These are phyloP conservation scores for Phytophthora litchii DNA, from an alignment of 352 stramenopile species.

Conservation along the genomic window DNA sequence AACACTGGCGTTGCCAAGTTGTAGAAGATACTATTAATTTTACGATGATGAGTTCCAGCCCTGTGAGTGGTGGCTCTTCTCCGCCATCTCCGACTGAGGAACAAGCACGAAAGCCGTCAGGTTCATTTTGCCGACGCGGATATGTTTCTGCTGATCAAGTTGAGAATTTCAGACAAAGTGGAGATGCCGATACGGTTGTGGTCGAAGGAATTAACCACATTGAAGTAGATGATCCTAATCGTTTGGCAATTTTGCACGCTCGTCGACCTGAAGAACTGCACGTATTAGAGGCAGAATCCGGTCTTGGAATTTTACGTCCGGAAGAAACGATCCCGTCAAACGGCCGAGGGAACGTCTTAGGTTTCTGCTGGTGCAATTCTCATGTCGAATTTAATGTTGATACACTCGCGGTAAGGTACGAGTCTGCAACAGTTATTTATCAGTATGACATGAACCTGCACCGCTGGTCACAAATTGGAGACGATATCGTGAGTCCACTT, in stretches of 20 bases:
- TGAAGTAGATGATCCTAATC: constrained; percentile 87
- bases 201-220: constrained; percentile 62
- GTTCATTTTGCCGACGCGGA: constrained; percentile 42
- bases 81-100: constrained; percentile 11
- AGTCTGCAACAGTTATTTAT: constrained; percentile 74
- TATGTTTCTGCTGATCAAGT: constrained; percentile 34
- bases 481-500: constrained; percentile 58
- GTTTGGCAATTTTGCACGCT: constrained; percentile 68
- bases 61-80: constrained; percentile 11
- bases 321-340: constrained; percentile 71
- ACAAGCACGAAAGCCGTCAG: constrained; percentile 4
- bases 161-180: constrained; percentile 12
- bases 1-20: constrained; percentile 82
- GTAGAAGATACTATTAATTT: constrained; percentile 58
- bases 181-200: constrained; percentile 2
- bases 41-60: constrained; percentile 72
- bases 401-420: constrained; percentile 74
- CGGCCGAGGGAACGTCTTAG: constrained; percentile 60
- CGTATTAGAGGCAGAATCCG: constrained; percentile 83
- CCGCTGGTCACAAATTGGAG: constrained; percentile 63
- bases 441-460: constrained; percentile 74
- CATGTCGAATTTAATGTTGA: constrained; percentile 89
- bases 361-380: constrained; percentile 80
- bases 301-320: constrained; percentile 73
- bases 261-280: constrained; percentile 54